These are phyloP conservation scores for Phytophthora sansomeana DNA, from an alignment of 352 stramenopile species.

Conservation along the genomic window DNA sequence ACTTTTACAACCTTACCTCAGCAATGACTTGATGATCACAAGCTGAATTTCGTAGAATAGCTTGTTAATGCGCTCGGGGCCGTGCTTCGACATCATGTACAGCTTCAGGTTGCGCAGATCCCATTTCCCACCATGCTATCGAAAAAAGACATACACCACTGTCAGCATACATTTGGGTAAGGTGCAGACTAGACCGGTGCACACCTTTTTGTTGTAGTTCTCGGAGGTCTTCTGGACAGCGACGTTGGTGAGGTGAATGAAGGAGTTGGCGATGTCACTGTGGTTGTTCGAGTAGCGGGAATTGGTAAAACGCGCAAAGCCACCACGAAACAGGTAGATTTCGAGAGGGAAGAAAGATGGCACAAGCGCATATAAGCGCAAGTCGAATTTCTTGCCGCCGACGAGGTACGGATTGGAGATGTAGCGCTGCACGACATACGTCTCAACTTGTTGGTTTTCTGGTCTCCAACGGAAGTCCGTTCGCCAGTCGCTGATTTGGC, in stretches of 20 bases:
- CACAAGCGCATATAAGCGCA: constrained; percentile 94
- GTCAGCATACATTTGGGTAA: too few relatives aligned
- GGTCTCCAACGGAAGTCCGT: constrained; percentile 88
- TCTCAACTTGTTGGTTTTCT: constrained; percentile 87
- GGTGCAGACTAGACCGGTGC: not conserved
- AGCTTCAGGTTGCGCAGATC: constrained; percentile 92
- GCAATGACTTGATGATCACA: constrained; percentile 87
- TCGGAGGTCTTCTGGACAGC: constrained; percentile 95
- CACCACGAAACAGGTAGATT: constrained; percentile 92
- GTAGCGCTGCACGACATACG: constrained; percentile 95
- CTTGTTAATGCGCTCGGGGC: constrained; percentile 77
- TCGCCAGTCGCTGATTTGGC: constrained; percentile 94
- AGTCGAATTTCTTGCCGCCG: constrained; percentile 96
- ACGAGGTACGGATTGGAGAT: constrained; percentile 95
- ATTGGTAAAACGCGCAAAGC: constrained; percentile 94
- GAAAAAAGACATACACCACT: not conserved
- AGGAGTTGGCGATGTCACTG: constrained; percentile 91
- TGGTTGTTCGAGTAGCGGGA: constrained; percentile 91
- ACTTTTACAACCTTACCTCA: constrained; percentile 43
- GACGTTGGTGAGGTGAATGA: constrained; percentile 96
- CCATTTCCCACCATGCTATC: constrained; percentile 92
- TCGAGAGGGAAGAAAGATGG: constrained; percentile 92
- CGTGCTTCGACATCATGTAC: constrained; percentile 92
- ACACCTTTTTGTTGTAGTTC: constrained; percentile 91
- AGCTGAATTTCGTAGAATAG: constrained; percentile 93